These are phyloP conservation scores for Quambalaria eucalypti DNA, from an alignment of 1,284 basidiomycete genomes.

Conservation along the genomic window DNA sequence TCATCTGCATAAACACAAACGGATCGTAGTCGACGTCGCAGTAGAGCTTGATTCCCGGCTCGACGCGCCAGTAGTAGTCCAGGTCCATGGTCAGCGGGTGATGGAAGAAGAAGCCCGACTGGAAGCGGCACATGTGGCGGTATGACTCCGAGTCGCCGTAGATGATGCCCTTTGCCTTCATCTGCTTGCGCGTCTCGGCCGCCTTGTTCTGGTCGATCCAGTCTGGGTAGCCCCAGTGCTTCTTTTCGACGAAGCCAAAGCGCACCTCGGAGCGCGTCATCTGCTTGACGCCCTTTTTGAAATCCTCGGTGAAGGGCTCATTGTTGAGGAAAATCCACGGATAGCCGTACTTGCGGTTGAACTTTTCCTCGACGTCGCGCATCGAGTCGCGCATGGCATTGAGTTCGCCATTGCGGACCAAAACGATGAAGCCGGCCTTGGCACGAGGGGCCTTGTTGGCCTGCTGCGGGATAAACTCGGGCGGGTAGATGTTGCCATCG, in stretches of 20 bases:
- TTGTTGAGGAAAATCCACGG: slow-evolving; percentile 49
- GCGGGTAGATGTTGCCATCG: slow-evolving; percentile 42
- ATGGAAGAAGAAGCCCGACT: slow-evolving; percentile 64
- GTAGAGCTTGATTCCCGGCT: slow-evolving; percentile 66
- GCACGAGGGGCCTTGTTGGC: slow-evolving; percentile 27
- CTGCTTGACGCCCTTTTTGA: slow-evolving; percentile 40
- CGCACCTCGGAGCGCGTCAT: slow-evolving; percentile 38
- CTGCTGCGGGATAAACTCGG: slow-evolving; percentile 29
- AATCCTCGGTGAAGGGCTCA: slow-evolving; percentile 45
- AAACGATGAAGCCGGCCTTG: slow-evolving; percentile 45
- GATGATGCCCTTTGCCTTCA: slow-evolving; percentile 67
- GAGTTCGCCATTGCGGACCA: slow-evolving; percentile 45
- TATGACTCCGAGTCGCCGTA: slow-evolving; percentile 66
- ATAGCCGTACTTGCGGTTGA: slow-evolving; percentile 46
- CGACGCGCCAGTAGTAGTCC: slow-evolving; percentile 86
- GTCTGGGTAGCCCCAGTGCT: slow-evolving; percentile 75
- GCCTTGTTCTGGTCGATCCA: slow-evolving; percentile 60
- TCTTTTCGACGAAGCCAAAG: slow-evolving; percentile 71
- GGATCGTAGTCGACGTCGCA: slow-evolving; percentile 73
- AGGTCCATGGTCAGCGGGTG: slow-evolving; percentile 57
- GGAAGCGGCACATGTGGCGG: slow-evolving; percentile 68
- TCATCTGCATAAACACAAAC: slow-evolving; percentile 75
- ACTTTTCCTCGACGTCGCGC: slow-evolving; percentile 29
- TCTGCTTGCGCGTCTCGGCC: slow-evolving; percentile 56
- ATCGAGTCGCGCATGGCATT: slow-evolving; percentile 33